Evolutionary conservation across 2,329 filamentous ascomycete species (phyloP), one percentile per base, ranked within the genome.

Genomic region (Pochonia chlamydosporia): DNA sequence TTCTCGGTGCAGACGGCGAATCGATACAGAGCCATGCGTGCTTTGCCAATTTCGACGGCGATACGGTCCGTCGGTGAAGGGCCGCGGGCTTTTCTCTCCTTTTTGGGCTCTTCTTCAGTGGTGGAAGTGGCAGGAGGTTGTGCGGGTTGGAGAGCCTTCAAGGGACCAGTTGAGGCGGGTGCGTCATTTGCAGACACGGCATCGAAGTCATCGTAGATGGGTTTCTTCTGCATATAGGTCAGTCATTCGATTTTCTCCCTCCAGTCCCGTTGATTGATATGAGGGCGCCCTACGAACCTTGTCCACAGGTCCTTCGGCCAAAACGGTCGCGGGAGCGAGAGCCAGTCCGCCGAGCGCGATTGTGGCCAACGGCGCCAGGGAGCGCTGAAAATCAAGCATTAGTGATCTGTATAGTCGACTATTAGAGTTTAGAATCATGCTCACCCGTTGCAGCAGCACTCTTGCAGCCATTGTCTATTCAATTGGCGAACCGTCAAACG

Each of bases 21-120:
- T 44, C 75, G 68, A 23, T 97, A 87, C 39, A 96, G 74, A 64
- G 86, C 86, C 52, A 96, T 75, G 51, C 93, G 89, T 50, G 79
- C 87, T 57, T 77, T 79, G 59, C 88, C 83, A 62, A 99, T 85
- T 64, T 96, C 84, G 28, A 76, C 77, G 49, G 93, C 89, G 31
- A 99, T 81, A 43, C 90, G 85, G 69, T 96, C 91, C 54, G 93
- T 97, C 13, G 90, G 90, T 20, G 90, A 89, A 13, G 89, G 88
- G 52, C 72, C 68, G 50, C 65, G 65, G 42, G 63, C 56, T 33
- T 26, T 25, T 33, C 40, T 48, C 16, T 41, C 43, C 37, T 18
- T 39, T 48, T 64, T 61, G 65, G 63, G 53, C 65, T 63, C 54
- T 23, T 63, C 55, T 26, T 59, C 57, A n/a, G n/a, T n/a, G n/a